Conservation (phyloP, 2,329 filamentous ascomycete species). For the Sporothrix mexicana region DNA sequence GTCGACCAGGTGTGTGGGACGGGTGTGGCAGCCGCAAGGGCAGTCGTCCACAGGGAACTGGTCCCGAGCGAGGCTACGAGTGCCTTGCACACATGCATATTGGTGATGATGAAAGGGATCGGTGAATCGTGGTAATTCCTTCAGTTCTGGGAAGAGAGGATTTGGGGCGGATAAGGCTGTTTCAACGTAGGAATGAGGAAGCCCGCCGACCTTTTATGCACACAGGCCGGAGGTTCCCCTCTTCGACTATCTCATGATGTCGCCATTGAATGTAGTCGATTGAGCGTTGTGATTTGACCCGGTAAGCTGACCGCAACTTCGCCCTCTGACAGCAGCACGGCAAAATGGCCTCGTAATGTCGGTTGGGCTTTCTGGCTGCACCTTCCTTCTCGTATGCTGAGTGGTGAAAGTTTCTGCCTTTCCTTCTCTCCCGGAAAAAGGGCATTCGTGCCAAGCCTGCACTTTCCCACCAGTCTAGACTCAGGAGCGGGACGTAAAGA, state of each 20-base stretch:
- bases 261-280: neutral
- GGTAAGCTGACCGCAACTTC: neutral
- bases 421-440: neutral
- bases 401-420: neutral
- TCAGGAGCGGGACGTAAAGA: neutral
- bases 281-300: neutral
- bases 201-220: neutral
- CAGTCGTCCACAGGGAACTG: neutral
- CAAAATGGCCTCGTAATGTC: neutral
- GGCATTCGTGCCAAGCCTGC: neutral
- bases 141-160: too few relatives aligned
- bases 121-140: too few relatives aligned
- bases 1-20: neutral
- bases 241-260: neutral
- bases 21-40: neutral
- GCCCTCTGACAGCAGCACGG: neutral
- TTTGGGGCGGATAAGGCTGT: neutral
- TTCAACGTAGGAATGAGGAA: neutral
- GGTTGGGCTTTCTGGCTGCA: neutral
- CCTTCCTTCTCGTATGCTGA: neutral
- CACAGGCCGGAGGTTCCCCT: neutral
- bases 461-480: constrained; percentile 11
- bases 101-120: neutral
- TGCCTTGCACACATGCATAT: neutral
- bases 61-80: neutral